Conservation (phyloP, 2,329 filamentous ascomycete species). For the Pestalotiopsis sp. region DNA sequence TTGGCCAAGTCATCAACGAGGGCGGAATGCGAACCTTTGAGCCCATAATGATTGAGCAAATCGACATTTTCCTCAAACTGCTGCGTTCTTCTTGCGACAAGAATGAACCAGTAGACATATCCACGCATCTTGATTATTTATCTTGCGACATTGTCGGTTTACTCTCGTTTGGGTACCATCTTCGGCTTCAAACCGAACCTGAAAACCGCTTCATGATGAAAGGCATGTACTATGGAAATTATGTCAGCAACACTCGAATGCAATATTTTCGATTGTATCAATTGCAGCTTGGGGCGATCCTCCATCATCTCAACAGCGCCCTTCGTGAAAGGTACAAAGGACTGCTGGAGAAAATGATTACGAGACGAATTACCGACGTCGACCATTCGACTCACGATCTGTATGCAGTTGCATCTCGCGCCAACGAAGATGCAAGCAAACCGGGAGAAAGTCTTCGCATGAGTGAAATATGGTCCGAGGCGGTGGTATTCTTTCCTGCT, state of each 20-base stretch:
- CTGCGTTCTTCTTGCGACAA: slow-evolving; percentile 10
- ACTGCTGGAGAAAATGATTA: slow-evolving; percentile 22
- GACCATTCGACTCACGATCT: slow-evolving; percentile 20
- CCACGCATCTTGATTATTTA: slow-evolving; percentile 14
- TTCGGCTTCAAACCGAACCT: slow-evolving; percentile 20
- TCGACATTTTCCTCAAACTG: slow-evolving; percentile 9
- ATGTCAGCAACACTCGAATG: not conserved
- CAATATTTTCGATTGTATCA: not conserved
- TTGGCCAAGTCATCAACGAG: slow-evolving; percentile 9
- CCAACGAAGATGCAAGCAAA: slow-evolving; percentile 7
- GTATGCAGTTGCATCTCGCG: slow-evolving; percentile 16
- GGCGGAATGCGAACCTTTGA: slow-evolving; percentile 10
- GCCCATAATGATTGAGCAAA: not conserved
- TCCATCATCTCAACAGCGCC: not conserved
- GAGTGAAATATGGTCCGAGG: slow-evolving; percentile 10
- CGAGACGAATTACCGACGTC: slow-evolving; percentile 16
- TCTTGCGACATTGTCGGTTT: slow-evolving; percentile 22
- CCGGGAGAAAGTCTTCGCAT: not conserved
- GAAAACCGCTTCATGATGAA: slow-evolving; percentile 13
- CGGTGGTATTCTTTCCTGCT: slow-evolving; percentile 11
- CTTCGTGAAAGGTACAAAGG: not conserved
- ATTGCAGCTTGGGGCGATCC: not conserved
- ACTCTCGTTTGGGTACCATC: slow-evolving; percentile 21
- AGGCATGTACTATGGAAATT: not conserved
- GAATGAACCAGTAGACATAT: slow-evolving; percentile 20